Percentiles rank a stretch among this genome's conserved stretches.
Evolutionary conservation across 495 filamentous ascomycete species (phyloP).

Genomic region (Talaromyces ruber): DNA sequence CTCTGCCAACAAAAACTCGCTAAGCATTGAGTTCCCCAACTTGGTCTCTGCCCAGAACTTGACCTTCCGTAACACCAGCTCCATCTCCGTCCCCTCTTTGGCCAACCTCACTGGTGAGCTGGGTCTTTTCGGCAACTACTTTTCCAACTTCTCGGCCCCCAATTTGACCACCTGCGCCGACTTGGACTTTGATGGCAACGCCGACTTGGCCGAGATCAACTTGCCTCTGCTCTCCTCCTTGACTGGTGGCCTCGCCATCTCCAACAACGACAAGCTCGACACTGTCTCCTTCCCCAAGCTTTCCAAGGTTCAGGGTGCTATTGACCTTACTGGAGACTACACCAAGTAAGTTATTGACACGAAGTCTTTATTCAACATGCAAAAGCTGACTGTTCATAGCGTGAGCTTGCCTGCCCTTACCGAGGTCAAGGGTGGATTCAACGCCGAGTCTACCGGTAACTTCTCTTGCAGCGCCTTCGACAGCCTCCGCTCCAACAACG

Average conservation of each 20-base stretch:
- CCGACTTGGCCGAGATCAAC: slow-evolving; percentile 64
- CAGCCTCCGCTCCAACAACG: slow-evolving; percentile 26
- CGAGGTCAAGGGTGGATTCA: slow-evolving; percentile 79
- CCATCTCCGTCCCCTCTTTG: slow-evolving; percentile 69
- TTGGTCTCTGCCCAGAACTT: slow-evolving; percentile 72
- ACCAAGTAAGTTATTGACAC: slow-evolving; percentile 52
- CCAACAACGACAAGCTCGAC: slow-evolving; percentile 73
- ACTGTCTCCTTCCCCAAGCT: slow-evolving; percentile 60
- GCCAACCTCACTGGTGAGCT: slow-evolving; percentile 66
- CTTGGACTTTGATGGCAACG: slow-evolving; percentile 74
- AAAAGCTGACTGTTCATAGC: slow-evolving; percentile 32
- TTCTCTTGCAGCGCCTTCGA: slow-evolving; percentile 48
- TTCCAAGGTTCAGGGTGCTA: slow-evolving; percentile 64
- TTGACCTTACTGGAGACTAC: slow-evolving; percentile 86
- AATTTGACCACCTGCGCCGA: slow-evolving; percentile 75
- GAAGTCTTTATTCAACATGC: not conserved
- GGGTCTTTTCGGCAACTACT: slow-evolving; percentile 74
- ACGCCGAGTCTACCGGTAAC: slow-evolving; percentile 64
- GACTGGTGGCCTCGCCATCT: slow-evolving; percentile 70
- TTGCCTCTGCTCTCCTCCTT: slow-evolving; percentile 59
- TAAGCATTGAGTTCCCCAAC: slow-evolving; percentile 70
- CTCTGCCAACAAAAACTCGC: slow-evolving; percentile 39
- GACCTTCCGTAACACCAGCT: slow-evolving; percentile 78
- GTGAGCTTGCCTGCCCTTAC: slow-evolving; percentile 59
- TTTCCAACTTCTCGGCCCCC: slow-evolving; percentile 58